Evolutionary conservation across 257 asterid species (phyloP).

Genomic region (Capsicum baccatum): DNA sequence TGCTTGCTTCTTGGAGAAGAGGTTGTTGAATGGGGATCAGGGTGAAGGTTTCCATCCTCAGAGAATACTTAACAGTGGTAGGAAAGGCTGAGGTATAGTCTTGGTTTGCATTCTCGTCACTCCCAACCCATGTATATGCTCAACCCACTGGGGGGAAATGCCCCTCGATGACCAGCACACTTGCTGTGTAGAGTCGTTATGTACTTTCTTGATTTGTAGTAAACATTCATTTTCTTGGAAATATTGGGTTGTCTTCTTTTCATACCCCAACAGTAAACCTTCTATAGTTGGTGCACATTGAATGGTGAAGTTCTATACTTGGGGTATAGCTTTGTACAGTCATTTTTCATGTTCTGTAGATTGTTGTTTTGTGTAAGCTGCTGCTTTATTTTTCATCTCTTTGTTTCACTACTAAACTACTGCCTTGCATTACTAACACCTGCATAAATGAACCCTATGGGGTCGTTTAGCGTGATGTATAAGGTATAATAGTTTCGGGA

Average conservation of each 20-base stretch:
- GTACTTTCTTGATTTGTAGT: constrained; percentile 8
- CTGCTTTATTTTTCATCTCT: neutral
- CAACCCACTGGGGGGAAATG: constrained; percentile 7
- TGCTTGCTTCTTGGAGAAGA: constrained; percentile 77
- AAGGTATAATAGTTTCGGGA: no score
- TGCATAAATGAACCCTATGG: no score
- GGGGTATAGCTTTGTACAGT: constrained; percentile 15
- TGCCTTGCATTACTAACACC: no score
- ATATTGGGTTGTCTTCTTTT: neutral
- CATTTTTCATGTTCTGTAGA: neutral
- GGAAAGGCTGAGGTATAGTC: constrained; percentile 38
- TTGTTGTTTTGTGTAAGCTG: neutral
- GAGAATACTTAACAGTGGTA: constrained; percentile 59
- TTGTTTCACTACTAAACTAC: no score
- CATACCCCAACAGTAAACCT: constrained; percentile 14
- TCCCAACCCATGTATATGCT: constrained; percentile 36
- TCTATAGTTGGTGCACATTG: constrained; percentile 14
- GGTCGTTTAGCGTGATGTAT: no score
- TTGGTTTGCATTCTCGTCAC: neutral
- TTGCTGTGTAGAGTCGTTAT: constrained; percentile 18
- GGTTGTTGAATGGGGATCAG: constrained; percentile 73
- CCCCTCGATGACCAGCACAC: constrained; percentile 24
- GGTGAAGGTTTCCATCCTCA: constrained; percentile 83
- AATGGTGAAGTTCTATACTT: neutral
- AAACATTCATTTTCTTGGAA: constrained; percentile 21